These are phyloP conservation scores for Hypoxylon sp. DNA, from an alignment of 2,329 filamentous ascomycete genomes.

Conservation along the genomic window DNA sequence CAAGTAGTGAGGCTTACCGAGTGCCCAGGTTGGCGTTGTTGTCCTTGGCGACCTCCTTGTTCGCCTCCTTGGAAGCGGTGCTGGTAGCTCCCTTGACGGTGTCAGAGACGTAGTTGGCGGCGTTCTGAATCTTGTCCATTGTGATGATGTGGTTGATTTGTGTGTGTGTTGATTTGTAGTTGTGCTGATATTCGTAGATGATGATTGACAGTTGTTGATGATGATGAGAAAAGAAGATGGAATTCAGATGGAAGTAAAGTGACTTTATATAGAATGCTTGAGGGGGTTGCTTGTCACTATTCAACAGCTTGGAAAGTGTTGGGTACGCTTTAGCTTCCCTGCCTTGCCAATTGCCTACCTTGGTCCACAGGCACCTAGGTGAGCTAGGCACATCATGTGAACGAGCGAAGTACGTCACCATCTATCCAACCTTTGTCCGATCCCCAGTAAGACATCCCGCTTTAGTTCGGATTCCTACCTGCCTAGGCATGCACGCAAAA, in stretches of 20 bases:
- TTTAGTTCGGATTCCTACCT: constrained; percentile 19
- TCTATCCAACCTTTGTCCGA: constrained; percentile 32
- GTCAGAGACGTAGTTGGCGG: constrained; percentile 79
- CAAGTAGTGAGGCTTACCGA: constrained; percentile 60
- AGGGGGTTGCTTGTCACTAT: constrained; percentile 33
- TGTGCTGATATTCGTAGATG: constrained; percentile 14
- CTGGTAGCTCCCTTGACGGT: constrained; percentile 69
- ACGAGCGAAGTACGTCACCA: constrained; percentile 41
- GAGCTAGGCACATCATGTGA: constrained; percentile 37
- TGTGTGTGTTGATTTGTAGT: constrained; percentile 44
- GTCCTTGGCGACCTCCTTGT: constrained; percentile 79
- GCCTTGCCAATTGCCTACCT: background rate
- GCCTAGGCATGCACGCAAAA: background rate
- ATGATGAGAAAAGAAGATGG: constrained; percentile 8
- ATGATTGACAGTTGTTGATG: constrained; percentile 48
- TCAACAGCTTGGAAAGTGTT: constrained; percentile 16
- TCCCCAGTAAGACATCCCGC: constrained; percentile 9
- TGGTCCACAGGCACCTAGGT: constrained; percentile 5
- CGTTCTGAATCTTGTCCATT: constrained; percentile 72
- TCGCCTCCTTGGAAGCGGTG: constrained; percentile 76
- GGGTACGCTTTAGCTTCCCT: constrained; percentile 4
- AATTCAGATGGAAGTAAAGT: constrained; percentile 18
- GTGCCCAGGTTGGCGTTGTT: constrained; percentile 66
- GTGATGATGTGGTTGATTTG: constrained; percentile 50
- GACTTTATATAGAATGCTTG: constrained; percentile 37